Conservation (phyloP, 208 protist genomes). For the Crithidia expoeki region DNA sequence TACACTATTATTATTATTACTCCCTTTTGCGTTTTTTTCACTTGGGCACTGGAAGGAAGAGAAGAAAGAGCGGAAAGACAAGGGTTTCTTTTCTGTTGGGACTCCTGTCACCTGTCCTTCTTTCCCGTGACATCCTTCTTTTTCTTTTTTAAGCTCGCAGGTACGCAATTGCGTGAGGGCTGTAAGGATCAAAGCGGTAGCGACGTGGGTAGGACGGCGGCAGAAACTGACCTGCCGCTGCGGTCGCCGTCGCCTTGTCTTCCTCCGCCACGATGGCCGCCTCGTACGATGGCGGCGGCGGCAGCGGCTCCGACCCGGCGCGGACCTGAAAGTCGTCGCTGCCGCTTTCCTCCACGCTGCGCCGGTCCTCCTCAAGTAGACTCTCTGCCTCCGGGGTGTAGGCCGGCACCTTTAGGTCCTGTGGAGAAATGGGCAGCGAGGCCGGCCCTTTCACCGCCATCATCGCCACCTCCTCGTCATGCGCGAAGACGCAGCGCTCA, state of each 20-base stretch:
- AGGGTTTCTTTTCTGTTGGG: constrained; percentile 6
- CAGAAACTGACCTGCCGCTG: constrained; percentile 2
- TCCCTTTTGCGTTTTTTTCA: too few species aligned
- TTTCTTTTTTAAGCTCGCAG: constrained; percentile 18
- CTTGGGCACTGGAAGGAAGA: too few species aligned
- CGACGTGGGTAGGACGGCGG: constrained; percentile 62
- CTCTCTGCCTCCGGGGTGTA: constrained; percentile 15
- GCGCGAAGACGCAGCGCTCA: constrained; percentile 81
- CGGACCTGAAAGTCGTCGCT: constrained; percentile 2
- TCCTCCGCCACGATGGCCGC: constrained; percentile 33
- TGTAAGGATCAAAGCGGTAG: constrained; percentile 81
- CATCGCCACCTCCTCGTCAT: constrained; percentile 44
- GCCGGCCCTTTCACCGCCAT: constrained; percentile 17
- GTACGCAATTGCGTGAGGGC: constrained; percentile 45
- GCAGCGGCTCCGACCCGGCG: constrained; percentile 8
- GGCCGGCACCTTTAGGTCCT: background rate
- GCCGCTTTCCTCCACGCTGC: constrained; percentile 10
- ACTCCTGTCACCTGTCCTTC: too few species aligned
- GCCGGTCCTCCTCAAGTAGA: constrained; percentile 18
- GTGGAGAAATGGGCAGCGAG: constrained; percentile 23
- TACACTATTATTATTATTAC: too few species aligned
- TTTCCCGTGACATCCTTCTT: too few species aligned
- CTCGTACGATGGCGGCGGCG: constrained; percentile 61
- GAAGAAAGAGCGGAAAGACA: constrained; percentile 21
- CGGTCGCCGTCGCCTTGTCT: background rate